Base-by-base conservation (phyloP, 441 rosid genomes). In the Populus tomentosa region DNA sequence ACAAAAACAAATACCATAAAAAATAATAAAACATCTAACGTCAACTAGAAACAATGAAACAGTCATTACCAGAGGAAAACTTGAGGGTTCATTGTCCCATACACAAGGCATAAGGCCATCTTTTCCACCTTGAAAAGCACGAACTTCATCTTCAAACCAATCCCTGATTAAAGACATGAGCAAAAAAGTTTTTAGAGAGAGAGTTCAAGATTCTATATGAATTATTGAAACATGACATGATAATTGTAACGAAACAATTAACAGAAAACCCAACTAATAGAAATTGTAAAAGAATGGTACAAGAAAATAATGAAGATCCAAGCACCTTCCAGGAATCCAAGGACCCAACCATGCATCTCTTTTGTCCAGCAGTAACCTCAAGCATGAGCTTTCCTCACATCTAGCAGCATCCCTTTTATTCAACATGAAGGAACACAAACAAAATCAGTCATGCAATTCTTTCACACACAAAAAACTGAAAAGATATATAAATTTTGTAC, bases 331-430 rank as follows among this genome's bases (percentile, higher is more conserved):
- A 87, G 98, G 99, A 87, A 89, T 87, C 97, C 97, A 93, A 79
- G 99, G 99, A 79, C 98, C 99, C 87, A 97, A 86, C 92, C 97
- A 94, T 75, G 97, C 93, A 84, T 97, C 99, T 89, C 98, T 88
- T 88, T 89, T 97, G 86, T 97, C 98, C 73, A 97, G 89, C 82
- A 97, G 88, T 66, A 73, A 80, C 86, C 88, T 93, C 88, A 97
- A 90, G 89, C 98, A 90, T 73, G 99, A 89, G 88, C 97, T 93
- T 85, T 97, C 98, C 80, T 94, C 97, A 24, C 89, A 94, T 84
- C 85, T 90, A 72, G 94, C 86, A 83, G 98, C 90, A 81, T 94
- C 96, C 90, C 99, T 96, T 83, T 83, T 68, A 74, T 81, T 87
- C 72, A 84, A 75, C 82, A 76, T 67, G 72, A 72, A 80, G 67